Conservation (phyloP, 2,329 filamentous ascomycete species). For the Diaporthe helianthi region DNA sequence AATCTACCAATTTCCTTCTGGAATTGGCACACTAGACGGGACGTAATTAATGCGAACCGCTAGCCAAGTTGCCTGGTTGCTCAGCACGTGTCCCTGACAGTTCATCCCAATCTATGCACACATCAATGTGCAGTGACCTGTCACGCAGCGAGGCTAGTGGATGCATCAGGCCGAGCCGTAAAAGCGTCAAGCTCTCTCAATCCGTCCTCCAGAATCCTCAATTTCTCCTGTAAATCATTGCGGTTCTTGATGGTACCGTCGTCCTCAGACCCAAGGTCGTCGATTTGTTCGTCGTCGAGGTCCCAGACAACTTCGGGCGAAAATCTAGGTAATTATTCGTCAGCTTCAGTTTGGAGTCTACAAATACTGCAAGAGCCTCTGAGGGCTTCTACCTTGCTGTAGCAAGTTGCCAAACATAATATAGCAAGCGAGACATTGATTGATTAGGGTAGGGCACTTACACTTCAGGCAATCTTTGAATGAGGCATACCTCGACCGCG, state of each 20-base stretch:
- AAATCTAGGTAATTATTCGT: slow-evolving; percentile 29
- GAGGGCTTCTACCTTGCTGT: background rate
- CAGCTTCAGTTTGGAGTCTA: background rate
- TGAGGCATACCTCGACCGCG: slow-evolving; percentile 40
- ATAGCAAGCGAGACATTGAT: background rate
- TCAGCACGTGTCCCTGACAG: too few species aligned
- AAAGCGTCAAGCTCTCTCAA: slow-evolving; percentile 40
- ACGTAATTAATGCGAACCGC: too few species aligned
- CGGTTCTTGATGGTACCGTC: slow-evolving; percentile 37
- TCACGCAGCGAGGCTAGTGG: background rate
- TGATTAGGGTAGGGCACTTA: slow-evolving; percentile 37
- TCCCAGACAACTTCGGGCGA: slow-evolving; percentile 40
- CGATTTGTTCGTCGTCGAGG: slow-evolving; percentile 37
- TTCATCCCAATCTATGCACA: too few species aligned
- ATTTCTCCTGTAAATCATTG: slow-evolving; percentile 36
- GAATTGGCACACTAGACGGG: background rate
- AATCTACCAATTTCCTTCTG: background rate
- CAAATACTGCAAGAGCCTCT: background rate
- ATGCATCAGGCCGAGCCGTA: slow-evolving; percentile 33
- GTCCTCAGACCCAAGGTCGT: slow-evolving; percentile 39
- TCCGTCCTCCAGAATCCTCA: slow-evolving; percentile 38
- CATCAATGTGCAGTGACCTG: too few species aligned
- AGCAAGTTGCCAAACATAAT: background rate
- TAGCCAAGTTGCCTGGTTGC: background rate
- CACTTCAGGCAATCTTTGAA: slow-evolving; percentile 40